These are phyloP conservation scores for Halteria grandinella DNA, from an alignment of 73 alveolate species.

Conservation along the genomic window DNA sequence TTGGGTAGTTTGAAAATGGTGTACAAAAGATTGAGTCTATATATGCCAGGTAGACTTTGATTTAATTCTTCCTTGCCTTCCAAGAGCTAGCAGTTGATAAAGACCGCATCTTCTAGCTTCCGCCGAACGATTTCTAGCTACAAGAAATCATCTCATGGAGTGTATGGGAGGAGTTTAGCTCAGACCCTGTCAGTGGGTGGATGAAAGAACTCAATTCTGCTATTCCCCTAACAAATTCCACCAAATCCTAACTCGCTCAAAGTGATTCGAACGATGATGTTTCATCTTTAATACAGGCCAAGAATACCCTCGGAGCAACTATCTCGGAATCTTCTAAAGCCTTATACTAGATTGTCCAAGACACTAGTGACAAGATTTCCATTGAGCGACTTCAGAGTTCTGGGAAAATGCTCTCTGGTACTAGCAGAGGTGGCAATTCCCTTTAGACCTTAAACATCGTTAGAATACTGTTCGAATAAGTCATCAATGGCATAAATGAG, in stretches of 20 bases:
- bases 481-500: neutral
- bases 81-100: neutral
- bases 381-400: neutral
- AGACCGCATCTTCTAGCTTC: neutral
- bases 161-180: slow-evolving; percentile 39
- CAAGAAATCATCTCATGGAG: slow-evolving; percentile 72
- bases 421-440: neutral
- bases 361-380: neutral
- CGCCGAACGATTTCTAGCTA: neutral
- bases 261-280: too few relatives aligned
- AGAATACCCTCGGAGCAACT: neutral
- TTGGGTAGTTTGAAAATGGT: neutral
- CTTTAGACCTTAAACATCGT: slow-evolving; percentile 5
- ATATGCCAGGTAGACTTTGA: slow-evolving; percentile 61
- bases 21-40: slow-evolving; percentile 28
- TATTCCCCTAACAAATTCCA: neutral
- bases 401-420: neutral
- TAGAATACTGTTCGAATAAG: neutral
- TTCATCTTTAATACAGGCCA: neutral
- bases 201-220: slow-evolving; percentile 23
- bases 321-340: neutral
- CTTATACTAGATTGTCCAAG: neutral
- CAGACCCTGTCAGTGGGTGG: slow-evolving; percentile 64
- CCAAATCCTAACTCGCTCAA: too few relatives aligned
- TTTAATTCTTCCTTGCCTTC: slow-evolving; percentile 37